Conservation (phyloP, 2,329 filamentous ascomycete genomes). For the Dothiorella sarmentorum region DNA sequence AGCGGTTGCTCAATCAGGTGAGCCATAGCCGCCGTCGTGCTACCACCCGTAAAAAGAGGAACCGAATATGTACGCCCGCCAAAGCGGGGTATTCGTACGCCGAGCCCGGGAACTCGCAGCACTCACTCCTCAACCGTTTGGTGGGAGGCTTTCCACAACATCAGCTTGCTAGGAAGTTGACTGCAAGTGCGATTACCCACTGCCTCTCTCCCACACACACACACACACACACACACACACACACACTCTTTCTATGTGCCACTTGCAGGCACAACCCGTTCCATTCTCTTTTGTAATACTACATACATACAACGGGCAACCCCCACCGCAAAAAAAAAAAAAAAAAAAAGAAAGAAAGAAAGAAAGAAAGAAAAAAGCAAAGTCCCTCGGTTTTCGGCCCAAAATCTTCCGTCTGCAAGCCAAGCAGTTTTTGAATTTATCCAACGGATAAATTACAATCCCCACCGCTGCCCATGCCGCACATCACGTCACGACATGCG, state of each 20-base stretch:
- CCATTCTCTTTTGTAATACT: not conserved
- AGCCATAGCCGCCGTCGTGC: too few species aligned
- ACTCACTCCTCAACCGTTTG: too few species aligned
- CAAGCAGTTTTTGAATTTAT: not conserved
- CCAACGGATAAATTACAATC: conserved; percentile 9
- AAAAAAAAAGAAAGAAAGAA: not conserved
- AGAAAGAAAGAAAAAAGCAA: not conserved
- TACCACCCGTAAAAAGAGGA: too few species aligned
- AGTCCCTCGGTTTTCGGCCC: not conserved
- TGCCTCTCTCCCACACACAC: too few species aligned
- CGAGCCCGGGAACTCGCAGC: not conserved
- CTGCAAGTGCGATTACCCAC: too few species aligned
- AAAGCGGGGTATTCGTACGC: not conserved
- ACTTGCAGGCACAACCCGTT: too few species aligned
- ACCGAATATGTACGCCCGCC: too few species aligned
- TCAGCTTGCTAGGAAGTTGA: too few species aligned
- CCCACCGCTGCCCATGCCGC: not conserved
- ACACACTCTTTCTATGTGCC: too few species aligned
- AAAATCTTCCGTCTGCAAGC: conserved; percentile 1
- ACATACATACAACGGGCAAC: too few species aligned
- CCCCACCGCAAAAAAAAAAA: not conserved
- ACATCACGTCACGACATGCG: too few species aligned
- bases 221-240: too few species aligned
- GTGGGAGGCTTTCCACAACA: not conserved
- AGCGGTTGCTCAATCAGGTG: not conserved